phyloP scores from a whole-genome alignment of 2,329 filamentous ascomycete genomes.

The Furcasterigmium furcatum region DNA sequence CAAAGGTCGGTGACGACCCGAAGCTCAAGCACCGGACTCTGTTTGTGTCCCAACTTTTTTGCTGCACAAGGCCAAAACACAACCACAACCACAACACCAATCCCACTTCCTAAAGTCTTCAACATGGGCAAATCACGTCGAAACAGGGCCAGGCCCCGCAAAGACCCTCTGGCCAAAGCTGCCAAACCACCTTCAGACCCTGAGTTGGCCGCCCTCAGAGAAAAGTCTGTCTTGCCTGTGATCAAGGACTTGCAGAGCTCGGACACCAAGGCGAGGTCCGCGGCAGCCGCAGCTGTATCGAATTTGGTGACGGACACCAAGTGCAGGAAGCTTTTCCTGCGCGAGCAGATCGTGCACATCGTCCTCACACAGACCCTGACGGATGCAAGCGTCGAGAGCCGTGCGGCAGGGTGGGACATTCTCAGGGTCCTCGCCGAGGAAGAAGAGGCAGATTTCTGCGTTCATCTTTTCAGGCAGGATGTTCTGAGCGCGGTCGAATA shows the following conservation, averaged over 20 bases:
- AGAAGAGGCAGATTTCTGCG: slow-evolving; percentile 64
- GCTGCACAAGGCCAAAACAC: neutral
- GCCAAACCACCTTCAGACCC: slow-evolving; percentile 61
- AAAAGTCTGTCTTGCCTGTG: slow-evolving; percentile 61
- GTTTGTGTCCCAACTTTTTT: neutral
- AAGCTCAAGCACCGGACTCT: too few species aligned
- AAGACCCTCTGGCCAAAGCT: slow-evolving; percentile 54
- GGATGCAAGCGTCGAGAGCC: slow-evolving; percentile 59
- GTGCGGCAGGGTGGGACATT: slow-evolving; percentile 66
- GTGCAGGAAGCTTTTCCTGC: slow-evolving; percentile 62
- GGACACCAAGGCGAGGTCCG: slow-evolving; percentile 55
- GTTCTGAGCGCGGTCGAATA: slow-evolving; percentile 58
- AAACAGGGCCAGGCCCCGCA: slow-evolving; percentile 46
- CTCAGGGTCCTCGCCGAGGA: slow-evolving; percentile 58
- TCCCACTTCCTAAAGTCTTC: slow-evolving; percentile 6
- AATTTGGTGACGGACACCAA: slow-evolving; percentile 60
- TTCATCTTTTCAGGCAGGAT: slow-evolving; percentile 62
- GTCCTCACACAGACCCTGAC: slow-evolving; percentile 63
- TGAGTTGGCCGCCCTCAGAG: slow-evolving; percentile 59
- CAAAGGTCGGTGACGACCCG: neutral
- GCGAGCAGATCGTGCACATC: slow-evolving; percentile 63
- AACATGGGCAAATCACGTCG: slow-evolving; percentile 59
- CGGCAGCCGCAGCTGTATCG: slow-evolving; percentile 56
- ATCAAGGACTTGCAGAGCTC: slow-evolving; percentile 57
- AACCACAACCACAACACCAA: neutral